These are phyloP conservation scores for Pythium aquatile DNA, from an alignment of 352 stramenopile species.

Conservation along the genomic window DNA sequence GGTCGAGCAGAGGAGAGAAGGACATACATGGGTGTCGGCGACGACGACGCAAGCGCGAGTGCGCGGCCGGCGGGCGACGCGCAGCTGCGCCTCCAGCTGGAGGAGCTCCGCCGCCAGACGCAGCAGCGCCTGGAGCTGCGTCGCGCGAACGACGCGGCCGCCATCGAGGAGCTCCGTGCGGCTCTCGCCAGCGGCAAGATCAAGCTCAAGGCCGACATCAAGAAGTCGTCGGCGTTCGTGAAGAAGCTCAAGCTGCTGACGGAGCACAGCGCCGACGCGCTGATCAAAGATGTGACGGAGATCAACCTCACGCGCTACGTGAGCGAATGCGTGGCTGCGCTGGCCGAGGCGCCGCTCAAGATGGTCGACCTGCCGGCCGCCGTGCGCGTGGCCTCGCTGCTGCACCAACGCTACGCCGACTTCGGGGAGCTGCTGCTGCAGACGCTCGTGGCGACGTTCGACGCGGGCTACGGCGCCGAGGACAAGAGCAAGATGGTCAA, in stretches of 20 bases:
- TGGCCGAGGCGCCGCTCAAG: constrained; percentile 89
- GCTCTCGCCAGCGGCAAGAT: constrained; percentile 85
- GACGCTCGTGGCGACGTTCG: constrained; percentile 56
- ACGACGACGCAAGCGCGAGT: not conserved
- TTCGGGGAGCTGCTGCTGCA: constrained; percentile 70
- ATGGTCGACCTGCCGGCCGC: constrained; percentile 82
- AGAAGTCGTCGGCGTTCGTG: constrained; percentile 97
- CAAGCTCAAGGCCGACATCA: constrained; percentile 97
- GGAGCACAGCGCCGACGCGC: constrained; percentile 63
- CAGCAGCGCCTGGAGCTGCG: constrained; percentile 46
- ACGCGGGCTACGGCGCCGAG: constrained; percentile 53
- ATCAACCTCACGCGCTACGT: constrained; percentile 95
- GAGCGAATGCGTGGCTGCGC: constrained; percentile 90
- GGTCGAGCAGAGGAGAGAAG: not conserved
- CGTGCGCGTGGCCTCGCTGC: constrained; percentile 80
- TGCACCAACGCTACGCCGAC: constrained; percentile 92
- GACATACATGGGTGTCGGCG: not conserved
- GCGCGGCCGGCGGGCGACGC: constrained; percentile 11
- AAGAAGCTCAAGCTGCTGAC: constrained; percentile 93
- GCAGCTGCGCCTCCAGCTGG: constrained; percentile 34
- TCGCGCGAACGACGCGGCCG: constrained; percentile 45
- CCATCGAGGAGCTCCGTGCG: constrained; percentile 56
- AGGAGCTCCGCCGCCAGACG: constrained; percentile 44
- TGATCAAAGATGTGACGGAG: constrained; percentile 86
- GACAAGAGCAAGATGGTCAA: constrained; percentile 80